Evolutionary conservation across 345 rosid genomes (phyloP).

Genomic region (Lepidium didymum): DNA sequence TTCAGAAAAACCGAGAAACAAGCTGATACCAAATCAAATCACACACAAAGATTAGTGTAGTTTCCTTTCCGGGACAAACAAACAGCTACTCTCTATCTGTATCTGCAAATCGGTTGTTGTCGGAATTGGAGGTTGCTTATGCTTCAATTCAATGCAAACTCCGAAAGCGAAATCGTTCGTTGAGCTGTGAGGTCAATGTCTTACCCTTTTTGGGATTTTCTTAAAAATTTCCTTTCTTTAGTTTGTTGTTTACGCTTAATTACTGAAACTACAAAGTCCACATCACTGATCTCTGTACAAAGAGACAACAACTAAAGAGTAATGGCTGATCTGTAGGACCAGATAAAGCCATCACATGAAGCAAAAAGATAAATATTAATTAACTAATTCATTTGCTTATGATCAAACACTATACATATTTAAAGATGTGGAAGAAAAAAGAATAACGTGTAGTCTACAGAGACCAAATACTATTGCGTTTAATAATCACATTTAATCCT

Average conservation of each 20-base stretch:
- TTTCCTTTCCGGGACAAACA: not conserved
- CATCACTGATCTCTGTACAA: not conserved
- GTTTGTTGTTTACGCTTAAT: constrained; percentile 8
- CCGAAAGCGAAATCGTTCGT: constrained; percentile 1
- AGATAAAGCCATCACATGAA: constrained; percentile 5
- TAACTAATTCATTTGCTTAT: not conserved
- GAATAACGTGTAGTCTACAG: not conserved
- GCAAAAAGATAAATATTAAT: not conserved
- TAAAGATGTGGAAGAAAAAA: not conserved
- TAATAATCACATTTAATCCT: not conserved
- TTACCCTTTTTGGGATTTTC: not conserved
- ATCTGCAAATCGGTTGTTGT: constrained; percentile 6
- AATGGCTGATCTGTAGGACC: constrained; percentile 14
- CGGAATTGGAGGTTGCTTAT: constrained; percentile 16
- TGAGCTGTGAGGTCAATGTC: constrained; percentile 18
- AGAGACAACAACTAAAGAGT: constrained; percentile 12
- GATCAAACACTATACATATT: no score
- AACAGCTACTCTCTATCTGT: not conserved
- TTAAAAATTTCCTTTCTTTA: not conserved
- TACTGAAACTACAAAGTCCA: constrained; percentile 1
- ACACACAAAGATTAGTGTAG: not conserved
- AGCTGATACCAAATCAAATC: not conserved
- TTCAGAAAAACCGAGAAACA: not conserved
- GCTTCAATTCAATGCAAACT: constrained; percentile 19
- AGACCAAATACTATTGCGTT: not conserved